Conservation (phyloP, 106 monocot genomes). For the Phalaenopsis equestris region DNA sequence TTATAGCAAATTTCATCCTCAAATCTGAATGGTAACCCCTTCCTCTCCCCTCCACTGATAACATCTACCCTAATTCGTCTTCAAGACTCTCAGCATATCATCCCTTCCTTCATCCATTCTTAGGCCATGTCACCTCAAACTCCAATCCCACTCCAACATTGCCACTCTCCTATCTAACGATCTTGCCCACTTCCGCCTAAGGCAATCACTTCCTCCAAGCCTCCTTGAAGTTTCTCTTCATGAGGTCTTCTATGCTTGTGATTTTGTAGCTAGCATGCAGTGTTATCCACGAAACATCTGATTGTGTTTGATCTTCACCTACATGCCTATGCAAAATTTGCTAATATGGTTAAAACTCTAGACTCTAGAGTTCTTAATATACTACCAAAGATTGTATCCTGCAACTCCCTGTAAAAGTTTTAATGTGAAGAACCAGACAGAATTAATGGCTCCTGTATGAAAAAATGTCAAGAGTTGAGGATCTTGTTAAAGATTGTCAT, state of each 20-base stretch:
- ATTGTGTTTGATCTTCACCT: neutral
- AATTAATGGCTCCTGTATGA: conserved; percentile 26
- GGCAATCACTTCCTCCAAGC: neutral
- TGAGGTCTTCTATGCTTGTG: neutral
- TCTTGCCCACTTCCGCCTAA: neutral
- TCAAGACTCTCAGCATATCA: neutral
- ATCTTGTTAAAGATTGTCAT: conserved; percentile 48
- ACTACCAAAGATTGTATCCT: neutral
- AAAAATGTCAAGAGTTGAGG: conserved; percentile 42
- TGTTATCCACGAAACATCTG: neutral
- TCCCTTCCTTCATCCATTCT: neutral
- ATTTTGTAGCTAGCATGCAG: neutral
- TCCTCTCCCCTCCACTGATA: neutral
- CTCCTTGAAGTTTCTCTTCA: neutral
- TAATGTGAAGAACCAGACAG: neutral
- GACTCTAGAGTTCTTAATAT: neutral
- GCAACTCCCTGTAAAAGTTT: neutral
- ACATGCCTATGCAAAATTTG: neutral
- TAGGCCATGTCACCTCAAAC: neutral
- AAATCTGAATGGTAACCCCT: neutral
- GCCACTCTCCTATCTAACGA: neutral
- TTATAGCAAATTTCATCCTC: too few relatives aligned
- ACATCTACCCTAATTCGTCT: neutral
- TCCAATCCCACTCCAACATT: neutral
- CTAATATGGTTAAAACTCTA: neutral